These are phyloP conservation scores for Jaminaea rosea DNA, from an alignment of 1,284 basidiomycete species.

Conservation along the genomic window DNA sequence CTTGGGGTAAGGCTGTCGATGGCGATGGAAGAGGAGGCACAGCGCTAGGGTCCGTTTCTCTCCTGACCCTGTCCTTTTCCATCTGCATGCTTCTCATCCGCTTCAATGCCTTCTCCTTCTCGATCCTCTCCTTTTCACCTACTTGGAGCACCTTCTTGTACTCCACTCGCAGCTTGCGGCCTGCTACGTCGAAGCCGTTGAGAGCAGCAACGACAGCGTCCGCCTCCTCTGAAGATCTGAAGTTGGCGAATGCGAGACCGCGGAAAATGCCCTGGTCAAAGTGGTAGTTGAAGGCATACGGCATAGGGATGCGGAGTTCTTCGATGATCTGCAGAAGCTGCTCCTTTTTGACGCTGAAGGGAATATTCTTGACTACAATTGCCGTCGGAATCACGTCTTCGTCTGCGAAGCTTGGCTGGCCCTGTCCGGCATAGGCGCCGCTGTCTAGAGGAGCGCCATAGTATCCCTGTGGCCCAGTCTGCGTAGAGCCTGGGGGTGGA, in stretches of 20 bases:
- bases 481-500: not conserved
- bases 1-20: not conserved
- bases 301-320: constrained; percentile 85
- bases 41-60: not conserved
- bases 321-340: constrained; percentile 90
- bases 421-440: not conserved
- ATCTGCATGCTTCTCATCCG: constrained; percentile 63
- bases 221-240: constrained; percentile 79
- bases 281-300: constrained; percentile 87
- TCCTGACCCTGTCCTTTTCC: constrained; percentile 29
- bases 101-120: constrained; percentile 95
- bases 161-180: constrained; percentile 95
- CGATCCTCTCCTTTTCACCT: constrained; percentile 97
- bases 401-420: constrained; percentile 49
- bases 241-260: constrained; percentile 96
- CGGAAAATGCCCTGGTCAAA: constrained; percentile 66
- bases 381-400: constrained; percentile 97
- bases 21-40: not conserved
- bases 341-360: constrained; percentile 93
- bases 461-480: not conserved
- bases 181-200: constrained; percentile 82
- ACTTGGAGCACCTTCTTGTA: constrained; percentile 99
- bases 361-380: constrained; percentile 99
- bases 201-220: constrained; percentile 90
- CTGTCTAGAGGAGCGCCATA: not conserved